Evolutionary conservation across 805 yeast species (phyloP).

Genomic region (Ogataea nonfermentans): DNA sequence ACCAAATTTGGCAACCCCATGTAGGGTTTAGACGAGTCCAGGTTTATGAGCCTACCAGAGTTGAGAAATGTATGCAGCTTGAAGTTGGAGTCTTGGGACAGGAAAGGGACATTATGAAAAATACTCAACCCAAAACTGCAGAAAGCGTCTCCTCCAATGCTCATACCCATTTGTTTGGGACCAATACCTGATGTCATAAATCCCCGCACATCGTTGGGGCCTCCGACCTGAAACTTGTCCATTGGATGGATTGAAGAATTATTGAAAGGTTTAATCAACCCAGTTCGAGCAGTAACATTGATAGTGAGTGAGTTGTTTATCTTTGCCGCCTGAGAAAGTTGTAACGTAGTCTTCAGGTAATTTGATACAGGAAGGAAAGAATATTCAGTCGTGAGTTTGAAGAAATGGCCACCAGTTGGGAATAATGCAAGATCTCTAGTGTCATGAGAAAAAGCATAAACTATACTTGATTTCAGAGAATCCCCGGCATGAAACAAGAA

Average conservation of each 20-base stretch:
- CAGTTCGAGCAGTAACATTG: constrained; percentile 28
- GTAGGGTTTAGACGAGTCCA: constrained; percentile 16
- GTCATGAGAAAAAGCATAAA: constrained; percentile 42
- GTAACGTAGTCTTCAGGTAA: constrained; percentile 43
- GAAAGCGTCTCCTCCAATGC: constrained; percentile 53
- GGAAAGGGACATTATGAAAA: constrained; percentile 42
- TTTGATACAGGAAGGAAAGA: constrained; percentile 29
- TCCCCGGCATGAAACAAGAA: constrained; percentile 43
- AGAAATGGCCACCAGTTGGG: constrained; percentile 42
- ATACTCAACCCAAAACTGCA: constrained; percentile 45
- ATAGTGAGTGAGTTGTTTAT: constrained; percentile 19
- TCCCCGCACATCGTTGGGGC: constrained; percentile 57
- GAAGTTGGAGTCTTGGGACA: constrained; percentile 43
- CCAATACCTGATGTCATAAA: constrained; percentile 53
- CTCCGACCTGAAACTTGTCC: constrained; percentile 57
- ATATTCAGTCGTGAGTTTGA: constrained; percentile 31
- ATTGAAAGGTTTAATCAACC: constrained; percentile 23
- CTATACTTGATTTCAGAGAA: constrained; percentile 43
- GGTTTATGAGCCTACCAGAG: constrained; percentile 43
- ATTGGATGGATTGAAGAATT: constrained; percentile 36
- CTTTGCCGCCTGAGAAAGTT: constrained; percentile 37
- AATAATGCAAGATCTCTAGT: constrained; percentile 42
- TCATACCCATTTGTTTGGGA: constrained; percentile 48
- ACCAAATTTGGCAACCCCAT: constrained; percentile 8
- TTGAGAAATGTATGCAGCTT: constrained; percentile 48